Conservation (phyloP, 2,329 filamentous ascomycete species). For the Albophoma yamanashiensis region DNA sequence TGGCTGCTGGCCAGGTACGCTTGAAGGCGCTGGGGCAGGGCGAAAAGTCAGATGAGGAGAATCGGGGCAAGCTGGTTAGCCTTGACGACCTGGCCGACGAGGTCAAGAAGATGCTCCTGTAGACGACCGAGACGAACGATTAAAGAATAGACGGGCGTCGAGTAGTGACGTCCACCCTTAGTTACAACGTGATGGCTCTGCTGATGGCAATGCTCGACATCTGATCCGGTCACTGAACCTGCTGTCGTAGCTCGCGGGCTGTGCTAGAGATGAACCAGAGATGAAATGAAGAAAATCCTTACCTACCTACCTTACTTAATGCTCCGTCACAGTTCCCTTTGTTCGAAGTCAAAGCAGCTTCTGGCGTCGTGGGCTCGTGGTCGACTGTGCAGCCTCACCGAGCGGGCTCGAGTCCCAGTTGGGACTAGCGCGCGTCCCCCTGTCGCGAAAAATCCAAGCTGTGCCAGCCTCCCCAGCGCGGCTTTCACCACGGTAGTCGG, state of each 20-base stretch:
- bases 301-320: background rate
- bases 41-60: slow-evolving; percentile 68
- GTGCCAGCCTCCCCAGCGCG: slow-evolving; percentile 21
- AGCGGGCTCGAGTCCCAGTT: background rate
- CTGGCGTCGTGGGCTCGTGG: background rate
- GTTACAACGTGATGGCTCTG: background rate
- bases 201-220: background rate
- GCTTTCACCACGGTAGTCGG: background rate
- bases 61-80: slow-evolving; percentile 61
- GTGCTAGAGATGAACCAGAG: background rate
- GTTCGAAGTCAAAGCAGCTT: background rate
- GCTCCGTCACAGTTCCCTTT: background rate
- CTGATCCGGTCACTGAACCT: background rate
- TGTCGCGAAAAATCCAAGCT: slow-evolving; percentile 27
- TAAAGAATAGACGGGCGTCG: background rate
- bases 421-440: slow-evolving; percentile 6
- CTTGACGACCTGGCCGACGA: slow-evolving; percentile 52
- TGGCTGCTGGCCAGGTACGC: slow-evolving; percentile 72
- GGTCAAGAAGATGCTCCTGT: slow-evolving; percentile 32
- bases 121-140: background rate
- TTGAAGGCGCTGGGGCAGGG: slow-evolving; percentile 69
- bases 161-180: background rate
- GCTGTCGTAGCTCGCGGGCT: background rate
- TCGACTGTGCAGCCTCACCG: background rate
- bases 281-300: background rate